Evolutionary conservation across 1,139 yeast genomes (phyloP).

Genomic region (Geotrichum armillariae): DNA sequence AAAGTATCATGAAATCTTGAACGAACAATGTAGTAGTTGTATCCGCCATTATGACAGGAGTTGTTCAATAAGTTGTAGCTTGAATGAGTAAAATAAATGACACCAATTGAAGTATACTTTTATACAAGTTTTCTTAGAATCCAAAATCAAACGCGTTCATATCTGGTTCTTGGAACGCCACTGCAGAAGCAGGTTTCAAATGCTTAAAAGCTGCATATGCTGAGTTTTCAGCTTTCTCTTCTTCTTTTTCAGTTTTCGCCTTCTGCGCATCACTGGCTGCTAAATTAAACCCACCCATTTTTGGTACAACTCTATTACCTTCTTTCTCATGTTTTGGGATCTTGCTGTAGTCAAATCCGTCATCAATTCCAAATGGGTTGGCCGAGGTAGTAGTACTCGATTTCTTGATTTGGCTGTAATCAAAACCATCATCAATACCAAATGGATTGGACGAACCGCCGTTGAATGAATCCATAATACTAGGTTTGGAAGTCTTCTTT

Average conservation of each 20-base stretch:
- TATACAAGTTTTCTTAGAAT: too few species aligned
- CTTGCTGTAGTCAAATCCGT: constrained; percentile 10
- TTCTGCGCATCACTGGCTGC: background rate
- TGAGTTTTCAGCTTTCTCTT: constrained; percentile 12
- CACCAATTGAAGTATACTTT: too few species aligned
- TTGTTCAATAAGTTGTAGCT: too few species aligned
- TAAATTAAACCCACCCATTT: background rate
- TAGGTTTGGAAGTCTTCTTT: background rate
- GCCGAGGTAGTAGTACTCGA: constrained; percentile 6
- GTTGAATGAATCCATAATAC: background rate
- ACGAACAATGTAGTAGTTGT: too few species aligned
- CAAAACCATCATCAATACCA: constrained; percentile 19
- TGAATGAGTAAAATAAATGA: too few species aligned
- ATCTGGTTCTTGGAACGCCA: constrained; percentile 71
- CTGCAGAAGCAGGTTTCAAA: constrained; percentile 49
- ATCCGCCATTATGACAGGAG: too few species aligned
- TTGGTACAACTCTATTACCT: too few species aligned
- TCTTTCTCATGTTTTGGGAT: background rate
- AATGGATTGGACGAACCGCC: constrained; percentile 10
- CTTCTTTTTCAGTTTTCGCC: background rate
- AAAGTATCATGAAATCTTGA: too few species aligned
- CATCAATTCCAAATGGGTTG: constrained; percentile 8
- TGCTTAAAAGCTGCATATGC: constrained; percentile 14
- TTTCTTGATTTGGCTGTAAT: constrained; percentile 17
- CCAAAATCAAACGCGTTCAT: constrained; percentile 78